Percentiles rank a stretch among this genome's conserved stretches.
These are phyloP conservation scores for Bonnemaisonia californica DNA, from an alignment of 31 red algal genomes.

Conservation along the genomic window DNA sequence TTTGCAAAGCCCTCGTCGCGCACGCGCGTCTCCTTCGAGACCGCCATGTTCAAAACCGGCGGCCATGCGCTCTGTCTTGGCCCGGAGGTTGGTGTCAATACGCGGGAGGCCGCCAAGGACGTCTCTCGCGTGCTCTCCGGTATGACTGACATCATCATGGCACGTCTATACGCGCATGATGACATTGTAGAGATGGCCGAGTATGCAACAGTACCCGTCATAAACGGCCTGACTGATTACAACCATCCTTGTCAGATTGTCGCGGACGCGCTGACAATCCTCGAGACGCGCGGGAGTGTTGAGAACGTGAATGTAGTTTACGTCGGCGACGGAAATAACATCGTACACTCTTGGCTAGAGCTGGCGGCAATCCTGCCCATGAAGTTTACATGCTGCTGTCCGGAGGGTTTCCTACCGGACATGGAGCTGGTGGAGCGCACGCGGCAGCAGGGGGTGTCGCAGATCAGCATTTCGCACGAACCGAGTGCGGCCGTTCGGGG, in stretches of 20 bases:
- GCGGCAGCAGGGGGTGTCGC: constrained; percentile 33
- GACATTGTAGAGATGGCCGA: constrained; percentile 88
- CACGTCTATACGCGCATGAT: constrained; percentile 82
- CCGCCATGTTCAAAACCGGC: constrained; percentile 82
- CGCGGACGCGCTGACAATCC: constrained; percentile 92
- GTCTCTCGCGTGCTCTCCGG: constrained; percentile 88
- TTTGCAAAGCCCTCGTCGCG: constrained; percentile 96
- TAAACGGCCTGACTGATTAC: constrained; percentile 98
- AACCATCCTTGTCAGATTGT: constrained; percentile 99
- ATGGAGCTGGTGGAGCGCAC: constrained; percentile 54
- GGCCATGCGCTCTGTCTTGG: constrained; percentile 88
- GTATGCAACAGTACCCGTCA: constrained; percentile 86
- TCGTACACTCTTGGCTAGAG: constrained; percentile 94
- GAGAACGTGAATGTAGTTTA: constrained; percentile 90
- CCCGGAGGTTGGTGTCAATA: constrained; percentile 84
- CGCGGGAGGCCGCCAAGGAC: constrained; percentile 92
- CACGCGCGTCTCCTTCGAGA: constrained; percentile 97
- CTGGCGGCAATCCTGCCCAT: constrained; percentile 65
- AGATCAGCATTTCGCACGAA: constrained; percentile 69
- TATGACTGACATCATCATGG: constrained; percentile 94
- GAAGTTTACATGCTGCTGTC: constrained; percentile 86
- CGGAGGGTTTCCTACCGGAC: constrained; percentile 78
- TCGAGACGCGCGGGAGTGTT: constrained; percentile 69
- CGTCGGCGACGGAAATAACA: constrained; percentile 99
- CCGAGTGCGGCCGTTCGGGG: constrained; percentile 64